Evolutionary conservation across 805 yeast genomes (phyloP).

Genomic region (Suhomyces sp.): DNA sequence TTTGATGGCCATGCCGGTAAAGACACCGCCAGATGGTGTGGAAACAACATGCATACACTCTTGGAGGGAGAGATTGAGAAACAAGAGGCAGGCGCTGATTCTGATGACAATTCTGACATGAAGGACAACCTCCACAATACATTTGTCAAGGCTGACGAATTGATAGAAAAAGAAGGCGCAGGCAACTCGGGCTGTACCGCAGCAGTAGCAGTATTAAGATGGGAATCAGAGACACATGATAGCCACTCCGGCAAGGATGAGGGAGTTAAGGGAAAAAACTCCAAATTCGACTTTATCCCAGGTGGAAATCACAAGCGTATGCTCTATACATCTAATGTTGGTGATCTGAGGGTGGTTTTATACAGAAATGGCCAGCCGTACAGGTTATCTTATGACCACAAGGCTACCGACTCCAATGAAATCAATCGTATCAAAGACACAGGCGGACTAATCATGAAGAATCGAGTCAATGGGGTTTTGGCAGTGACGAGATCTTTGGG

Average conservation of each 20-base stretch:
- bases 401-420: slow-evolving; percentile 81
- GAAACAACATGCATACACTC: slow-evolving; percentile 73
- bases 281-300: slow-evolving; percentile 51
- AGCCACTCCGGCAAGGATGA: slow-evolving; percentile 9
- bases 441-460: slow-evolving; percentile 88
- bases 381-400: slow-evolving; percentile 88
- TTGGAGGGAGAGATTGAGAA: slow-evolving; percentile 53
- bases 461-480: slow-evolving; percentile 91
- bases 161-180: slow-evolving; percentile 56
- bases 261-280: slow-evolving; percentile 5
- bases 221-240: slow-evolving; percentile 58
- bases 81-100: slow-evolving; percentile 6
- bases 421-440: slow-evolving; percentile 67
- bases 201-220: slow-evolving; percentile 84
- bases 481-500: slow-evolving; percentile 95
- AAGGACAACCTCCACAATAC: slow-evolving; percentile 66
- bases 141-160: slow-evolving; percentile 72
- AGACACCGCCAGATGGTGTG: slow-evolving; percentile 93
- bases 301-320: slow-evolving; percentile 57
- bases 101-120: slow-evolving; percentile 42
- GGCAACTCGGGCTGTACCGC: slow-evolving; percentile 94
- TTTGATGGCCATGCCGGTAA: slow-evolving; percentile 98
- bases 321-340: slow-evolving; percentile 92
- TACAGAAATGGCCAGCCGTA: slow-evolving; percentile 72
- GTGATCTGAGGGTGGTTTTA: slow-evolving; percentile 84